Evolutionary conservation across 345 rosid genomes (phyloP).

Genomic region (Citrus maxima): DNA sequence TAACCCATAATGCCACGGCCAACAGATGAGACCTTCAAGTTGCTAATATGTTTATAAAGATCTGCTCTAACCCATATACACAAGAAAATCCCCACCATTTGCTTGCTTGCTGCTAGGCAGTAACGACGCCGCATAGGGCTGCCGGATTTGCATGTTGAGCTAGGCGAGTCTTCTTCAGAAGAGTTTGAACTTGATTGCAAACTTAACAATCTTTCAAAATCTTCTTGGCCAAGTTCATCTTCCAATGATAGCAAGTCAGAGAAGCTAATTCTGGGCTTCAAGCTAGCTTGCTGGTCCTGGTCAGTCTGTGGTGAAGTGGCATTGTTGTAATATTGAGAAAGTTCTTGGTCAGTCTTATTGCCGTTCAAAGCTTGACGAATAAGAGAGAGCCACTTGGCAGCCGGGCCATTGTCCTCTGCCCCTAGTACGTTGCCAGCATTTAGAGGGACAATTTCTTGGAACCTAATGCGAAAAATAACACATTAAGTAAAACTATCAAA

Average conservation of each 20-base stretch:
- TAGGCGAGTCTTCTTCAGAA: conserved; percentile 22
- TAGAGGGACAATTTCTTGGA: conserved; percentile 86
- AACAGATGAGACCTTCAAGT: conserved; percentile 79
- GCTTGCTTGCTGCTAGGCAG: conserved; percentile 83
- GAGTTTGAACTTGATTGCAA: conserved; percentile 2
- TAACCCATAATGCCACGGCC: conserved; percentile 97
- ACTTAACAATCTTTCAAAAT: conserved; percentile 23
- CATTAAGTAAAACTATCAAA: not conserved
- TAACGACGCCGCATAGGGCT: conserved; percentile 33
- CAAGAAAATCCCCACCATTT: conserved; percentile 91
- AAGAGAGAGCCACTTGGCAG: conserved; percentile 74
- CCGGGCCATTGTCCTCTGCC: conserved; percentile 74
- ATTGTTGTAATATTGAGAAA: conserved; percentile 17
- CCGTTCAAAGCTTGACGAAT: conserved; percentile 62
- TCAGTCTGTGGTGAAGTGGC: conserved; percentile 18
- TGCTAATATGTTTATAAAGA: conserved; percentile 49
- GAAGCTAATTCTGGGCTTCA: conserved; percentile 49
- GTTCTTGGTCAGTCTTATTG: conserved; percentile 21
- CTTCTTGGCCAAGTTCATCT: conserved; percentile 41
- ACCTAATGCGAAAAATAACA: conserved; percentile 30
- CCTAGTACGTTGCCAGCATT: conserved; percentile 86
- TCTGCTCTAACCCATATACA: conserved; percentile 84
- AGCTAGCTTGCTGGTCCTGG: conserved; percentile 7
- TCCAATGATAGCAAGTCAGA: conserved; percentile 46
- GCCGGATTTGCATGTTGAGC: conserved; percentile 16